These are phyloP conservation scores for Laburnicola sp. DNA, from an alignment of 2,329 filamentous ascomycete genomes.

Conservation along the genomic window DNA sequence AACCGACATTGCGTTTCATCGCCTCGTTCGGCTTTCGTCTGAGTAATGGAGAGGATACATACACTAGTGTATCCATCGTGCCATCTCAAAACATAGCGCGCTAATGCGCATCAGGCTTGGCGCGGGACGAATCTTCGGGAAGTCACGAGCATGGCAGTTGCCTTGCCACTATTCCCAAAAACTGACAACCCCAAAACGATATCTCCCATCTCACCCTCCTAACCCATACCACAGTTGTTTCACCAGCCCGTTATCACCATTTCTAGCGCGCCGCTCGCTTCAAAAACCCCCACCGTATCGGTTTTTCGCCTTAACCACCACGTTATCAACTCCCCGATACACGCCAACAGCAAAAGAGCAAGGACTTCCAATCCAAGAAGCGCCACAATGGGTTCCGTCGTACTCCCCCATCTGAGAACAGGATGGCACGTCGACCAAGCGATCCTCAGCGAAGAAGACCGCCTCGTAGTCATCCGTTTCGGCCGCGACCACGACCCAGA, in stretches of 20 bases:
- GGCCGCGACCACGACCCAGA: conserved; percentile 83
- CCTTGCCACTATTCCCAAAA: no score
- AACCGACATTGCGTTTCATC: conserved; percentile 3
- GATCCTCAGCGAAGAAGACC: conserved; percentile 76
- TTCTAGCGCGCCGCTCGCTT: not conserved
- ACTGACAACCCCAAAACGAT: no score
- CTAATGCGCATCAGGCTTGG: not conserved
- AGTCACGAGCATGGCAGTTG: no score
- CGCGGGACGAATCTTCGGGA: conserved; percentile 1
- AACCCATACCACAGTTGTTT: no score
- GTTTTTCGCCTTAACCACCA: no score
- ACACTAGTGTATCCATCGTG: not conserved
- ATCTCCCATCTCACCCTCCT: no score
- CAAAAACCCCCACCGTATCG: no score
- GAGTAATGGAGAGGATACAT: no score
- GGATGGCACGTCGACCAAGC: conserved; percentile 99
- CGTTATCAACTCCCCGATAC: not conserved
- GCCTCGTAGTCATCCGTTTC: conserved; percentile 91
- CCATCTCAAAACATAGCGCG: not conserved
- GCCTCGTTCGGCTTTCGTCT: not conserved
- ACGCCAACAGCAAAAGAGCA: not conserved
- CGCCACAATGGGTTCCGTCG: conserved; percentile 73
- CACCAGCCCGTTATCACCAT: not conserved
- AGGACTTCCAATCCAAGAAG: not conserved
- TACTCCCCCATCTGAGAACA: conserved; percentile 85